A percentile compares a stretch with the other conserved stretches of the same genome.
These are phyloP conservation scores for Rhodofomes roseus DNA, from an alignment of 1,284 basidiomycete species.

Conservation along the genomic window DNA sequence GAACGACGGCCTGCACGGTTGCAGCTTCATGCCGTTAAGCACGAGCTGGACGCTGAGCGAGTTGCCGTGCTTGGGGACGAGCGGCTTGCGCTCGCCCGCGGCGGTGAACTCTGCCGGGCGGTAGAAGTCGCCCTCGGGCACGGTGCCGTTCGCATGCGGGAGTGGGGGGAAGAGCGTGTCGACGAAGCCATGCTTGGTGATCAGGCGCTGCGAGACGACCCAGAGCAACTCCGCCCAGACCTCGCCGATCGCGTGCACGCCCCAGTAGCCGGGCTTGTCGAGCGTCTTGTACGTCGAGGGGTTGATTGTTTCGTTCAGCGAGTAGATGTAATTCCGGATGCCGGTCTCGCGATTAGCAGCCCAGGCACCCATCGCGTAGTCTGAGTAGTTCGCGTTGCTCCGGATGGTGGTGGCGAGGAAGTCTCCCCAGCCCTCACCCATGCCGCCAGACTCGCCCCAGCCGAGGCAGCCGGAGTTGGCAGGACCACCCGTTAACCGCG, in stretches of 20 bases:
- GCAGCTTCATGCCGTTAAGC: conserved; percentile 90
- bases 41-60: conserved; percentile 86
- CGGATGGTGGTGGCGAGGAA: conserved; percentile 85
- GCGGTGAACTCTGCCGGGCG: conserved; percentile 35
- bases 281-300: conserved; percentile 96
- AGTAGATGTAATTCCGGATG: conserved; percentile 89
- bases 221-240: conserved; percentile 97
- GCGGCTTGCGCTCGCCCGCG: conserved; percentile 45
- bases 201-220: conserved; percentile 73
- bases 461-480: conserved; percentile 91
- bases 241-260: conserved; percentile 89
- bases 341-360: conserved; percentile 77
- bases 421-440: conserved; percentile 96
- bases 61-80: conserved; percentile 91
- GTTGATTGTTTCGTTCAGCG: conserved; percentile 73
- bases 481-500: conserved; percentile 91
- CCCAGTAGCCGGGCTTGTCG: conserved; percentile 90
- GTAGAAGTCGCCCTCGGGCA: conserved; percentile 77
- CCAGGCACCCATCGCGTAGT: conserved; percentile 93
- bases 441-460: conserved; percentile 94
- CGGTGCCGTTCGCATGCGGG: conserved; percentile 52
- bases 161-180: conserved; percentile 79
- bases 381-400: conserved; percentile 65
- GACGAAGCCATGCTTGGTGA: conserved; percentile 80
- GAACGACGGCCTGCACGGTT: conserved; percentile 90